A percentile compares a stretch with the other conserved stretches of the same genome.
These are phyloP conservation scores for Kingdonia uniflora DNA, from an alignment of 164 flowering plant species.

Conservation along the genomic window DNA sequence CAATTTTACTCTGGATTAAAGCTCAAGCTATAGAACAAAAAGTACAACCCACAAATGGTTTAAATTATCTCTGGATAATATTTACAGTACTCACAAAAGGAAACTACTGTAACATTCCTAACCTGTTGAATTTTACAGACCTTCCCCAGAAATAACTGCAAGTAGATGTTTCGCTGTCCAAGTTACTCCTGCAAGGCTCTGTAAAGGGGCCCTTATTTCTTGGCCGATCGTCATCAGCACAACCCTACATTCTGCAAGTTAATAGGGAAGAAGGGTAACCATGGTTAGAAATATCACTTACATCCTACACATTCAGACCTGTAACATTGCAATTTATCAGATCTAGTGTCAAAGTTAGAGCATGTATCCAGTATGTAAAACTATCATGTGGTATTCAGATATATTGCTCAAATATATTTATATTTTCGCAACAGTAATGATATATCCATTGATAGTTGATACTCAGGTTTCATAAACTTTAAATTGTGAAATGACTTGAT, in stretches of 20 bases:
- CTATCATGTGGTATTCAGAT: background rate
- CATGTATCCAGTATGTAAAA: background rate
- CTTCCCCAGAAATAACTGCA: slow-evolving; percentile 23
- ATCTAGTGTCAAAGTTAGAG: background rate
- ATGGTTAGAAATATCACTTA: background rate
- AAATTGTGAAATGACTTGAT: no score
- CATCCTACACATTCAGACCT: background rate
- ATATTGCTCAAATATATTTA: background rate
- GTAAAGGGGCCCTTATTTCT: slow-evolving; percentile 31
- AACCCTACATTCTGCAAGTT: slow-evolving; percentile 45
- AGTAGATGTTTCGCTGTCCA: slow-evolving; percentile 43
- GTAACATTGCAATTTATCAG: background rate
- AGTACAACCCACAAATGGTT: background rate
- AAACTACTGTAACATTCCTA: background rate
- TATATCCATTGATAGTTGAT: no score
- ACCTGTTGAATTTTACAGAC: slow-evolving; percentile 7
- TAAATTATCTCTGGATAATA: background rate
- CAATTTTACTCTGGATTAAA: no score
- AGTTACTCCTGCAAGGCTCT: slow-evolving; percentile 33
- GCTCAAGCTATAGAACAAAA: no score
- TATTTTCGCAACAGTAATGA: background rate
- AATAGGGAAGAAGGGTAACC: background rate
- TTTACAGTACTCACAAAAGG: no score
- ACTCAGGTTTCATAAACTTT: no score
- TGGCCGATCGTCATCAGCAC: slow-evolving; percentile 35